phyloP scores from a whole-genome alignment of 2,329 filamentous ascomycete species.

The Diaporthe ilicicola region DNA sequence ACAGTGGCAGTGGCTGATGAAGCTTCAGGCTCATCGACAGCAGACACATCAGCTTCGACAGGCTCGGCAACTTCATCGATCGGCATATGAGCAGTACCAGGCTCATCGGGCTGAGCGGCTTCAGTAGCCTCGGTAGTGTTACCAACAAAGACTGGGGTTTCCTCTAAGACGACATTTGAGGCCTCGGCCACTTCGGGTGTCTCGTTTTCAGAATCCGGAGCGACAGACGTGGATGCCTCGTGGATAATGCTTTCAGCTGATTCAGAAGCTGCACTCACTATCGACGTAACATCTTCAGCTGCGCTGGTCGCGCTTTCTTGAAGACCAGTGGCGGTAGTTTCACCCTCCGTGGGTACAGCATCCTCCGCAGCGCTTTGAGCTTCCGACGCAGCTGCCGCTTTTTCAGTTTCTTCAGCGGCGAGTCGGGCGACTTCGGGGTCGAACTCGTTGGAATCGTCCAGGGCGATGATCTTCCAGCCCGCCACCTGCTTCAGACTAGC shows the following conservation, averaged over 20 bases:
- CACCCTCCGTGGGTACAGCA: constrained; percentile 39
- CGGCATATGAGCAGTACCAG: constrained; percentile 31
- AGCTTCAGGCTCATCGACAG: constrained; percentile 34
- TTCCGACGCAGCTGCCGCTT: constrained; percentile 41
- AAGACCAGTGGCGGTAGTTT: constrained; percentile 39
- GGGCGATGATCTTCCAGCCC: constrained; percentile 80
- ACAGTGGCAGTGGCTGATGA: constrained; percentile 45
- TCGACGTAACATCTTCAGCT: background rate
- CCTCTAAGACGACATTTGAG: constrained; percentile 40
- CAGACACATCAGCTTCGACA: constrained; percentile 18
- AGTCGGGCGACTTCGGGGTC: constrained; percentile 70
- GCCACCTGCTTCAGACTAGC: constrained; percentile 83
- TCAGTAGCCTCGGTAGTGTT: constrained; percentile 39
- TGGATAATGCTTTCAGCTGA: constrained; percentile 1
- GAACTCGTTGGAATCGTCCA: constrained; percentile 82
- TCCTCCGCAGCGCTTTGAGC: constrained; percentile 34
- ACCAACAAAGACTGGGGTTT: constrained; percentile 43
- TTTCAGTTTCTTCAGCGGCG: constrained; percentile 56
- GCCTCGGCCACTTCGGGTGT: constrained; percentile 28
- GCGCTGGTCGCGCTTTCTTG: background rate
- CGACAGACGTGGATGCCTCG: constrained; percentile 32
- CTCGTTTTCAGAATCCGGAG: constrained; percentile 26
- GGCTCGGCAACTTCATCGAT: constrained; percentile 35
- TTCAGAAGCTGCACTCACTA: background rate
- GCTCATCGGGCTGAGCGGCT: constrained; percentile 37